Base-by-base conservation (phyloP, 768 basidiomycete species). In the Lentinus brumalis region DNA sequence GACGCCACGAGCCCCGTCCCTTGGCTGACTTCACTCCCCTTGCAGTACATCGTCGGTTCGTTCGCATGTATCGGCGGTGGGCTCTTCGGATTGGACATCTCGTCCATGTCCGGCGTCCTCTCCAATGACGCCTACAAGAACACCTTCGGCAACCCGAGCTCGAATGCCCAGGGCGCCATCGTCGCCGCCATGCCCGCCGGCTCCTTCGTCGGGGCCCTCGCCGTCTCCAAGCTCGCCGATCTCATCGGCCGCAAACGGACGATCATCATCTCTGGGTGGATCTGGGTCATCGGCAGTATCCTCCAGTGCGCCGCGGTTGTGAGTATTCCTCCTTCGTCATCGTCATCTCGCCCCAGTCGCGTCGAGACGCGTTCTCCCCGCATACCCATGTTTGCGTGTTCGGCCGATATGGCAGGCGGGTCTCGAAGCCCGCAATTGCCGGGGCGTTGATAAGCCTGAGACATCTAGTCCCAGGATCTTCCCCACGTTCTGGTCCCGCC, bases 1-100 rank as follows among this genome's bases (percentile, higher is more conserved):
- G 42, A n/a, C 49, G 41, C n/a, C 5, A 44, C 26, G 26, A 46
- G 18, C 44, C 44, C 39, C 21, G 21, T 26, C 21, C 39, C 51
- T 39, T 51, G 26, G 18, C 42, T 42, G n/a, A 49, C 54, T 38
- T 21, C 31, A n/a, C 14, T 26, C 4, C 32, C 46, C 41, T 11
- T 35, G n/a, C 62, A 90, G 88, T 90, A 90, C 71, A 73, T 90
- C 59, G 89, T 91, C 57, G 89, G 89, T 32, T 85, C 87, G 16
- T 91, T 91, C 74, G 89, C 89, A 73, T 91, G 89, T 71, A 90
- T 91, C 63, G 89, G 89, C 40, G 88, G 89, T 65, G 87, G 87
- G 51, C 82, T 91, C 40, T 91, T 91, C 69, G 89, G 89, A 71
- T 71, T 91, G 77, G 89, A 91, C 78, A 89, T 91, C 69, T 88